Conservation (phyloP, 148 eudicot species). For the Nepenthes mirabilis region DNA sequence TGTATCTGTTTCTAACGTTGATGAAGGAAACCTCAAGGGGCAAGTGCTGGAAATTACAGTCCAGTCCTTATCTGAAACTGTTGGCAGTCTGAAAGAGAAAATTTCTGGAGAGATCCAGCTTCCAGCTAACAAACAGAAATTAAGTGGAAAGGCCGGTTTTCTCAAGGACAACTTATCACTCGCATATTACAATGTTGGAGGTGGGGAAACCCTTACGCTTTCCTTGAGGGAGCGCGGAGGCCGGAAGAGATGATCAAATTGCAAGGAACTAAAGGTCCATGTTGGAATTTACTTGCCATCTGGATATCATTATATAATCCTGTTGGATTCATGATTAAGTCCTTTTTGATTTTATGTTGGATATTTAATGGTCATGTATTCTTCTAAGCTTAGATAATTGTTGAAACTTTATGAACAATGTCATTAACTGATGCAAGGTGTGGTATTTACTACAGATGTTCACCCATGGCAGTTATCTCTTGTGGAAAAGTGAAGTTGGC, state of each 20-base stretch:
- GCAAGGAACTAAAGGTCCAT: conserved; percentile 20
- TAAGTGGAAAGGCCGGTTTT: conserved; percentile 84
- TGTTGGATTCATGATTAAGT: conserved; percentile 14
- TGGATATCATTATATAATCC: conserved; percentile 8
- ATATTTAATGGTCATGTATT: conserved; percentile 6
- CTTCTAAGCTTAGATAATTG: no score
- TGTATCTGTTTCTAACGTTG: conserved; percentile 60
- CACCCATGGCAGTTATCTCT: no score
- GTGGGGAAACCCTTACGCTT: conserved; percentile 49
- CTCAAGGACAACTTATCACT: conserved; percentile 77
- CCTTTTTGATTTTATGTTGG: conserved; percentile 14
- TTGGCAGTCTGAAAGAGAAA: conserved; percentile 69
- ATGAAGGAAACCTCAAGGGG: conserved; percentile 80
- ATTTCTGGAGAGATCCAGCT: conserved; percentile 77
- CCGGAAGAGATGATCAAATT: conserved; percentile 40
- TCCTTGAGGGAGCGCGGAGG: conserved; percentile 89
- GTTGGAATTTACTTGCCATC: conserved; percentile 19
- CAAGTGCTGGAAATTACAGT: conserved; percentile 54
- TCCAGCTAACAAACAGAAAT: conserved; percentile 74
- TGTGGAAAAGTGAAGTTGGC: no score
- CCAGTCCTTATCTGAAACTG: conserved; percentile 55
- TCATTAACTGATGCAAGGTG: no score
- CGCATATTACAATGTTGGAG: conserved; percentile 60
- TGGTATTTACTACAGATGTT: no score
- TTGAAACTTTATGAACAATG: no score